Evolutionary conservation across 129 eudicot genomes (phyloP).

Genomic region (Tagetes patula): DNA sequence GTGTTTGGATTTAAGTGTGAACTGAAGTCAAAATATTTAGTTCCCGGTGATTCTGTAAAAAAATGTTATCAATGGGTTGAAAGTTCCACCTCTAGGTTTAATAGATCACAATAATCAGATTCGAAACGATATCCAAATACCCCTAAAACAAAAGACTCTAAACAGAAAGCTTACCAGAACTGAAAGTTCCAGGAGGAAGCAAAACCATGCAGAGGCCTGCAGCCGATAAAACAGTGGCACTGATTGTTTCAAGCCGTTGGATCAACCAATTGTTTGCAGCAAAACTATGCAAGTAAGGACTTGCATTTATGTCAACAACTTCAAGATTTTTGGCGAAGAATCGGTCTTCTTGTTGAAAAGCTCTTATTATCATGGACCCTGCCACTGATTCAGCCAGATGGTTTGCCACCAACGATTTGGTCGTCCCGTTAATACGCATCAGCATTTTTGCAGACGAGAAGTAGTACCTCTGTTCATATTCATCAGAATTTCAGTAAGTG

Average conservation of each 20-base stretch:
- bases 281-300: slow-evolving; percentile 77
- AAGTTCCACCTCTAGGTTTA: background rate
- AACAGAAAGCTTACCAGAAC: slow-evolving; percentile 53
- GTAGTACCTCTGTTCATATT: slow-evolving; percentile 67
- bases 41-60: background rate
- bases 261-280: slow-evolving; percentile 94
- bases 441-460: slow-evolving; percentile 75
- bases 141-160: slow-evolving; percentile 15
- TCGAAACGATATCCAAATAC: slow-evolving; percentile 4
- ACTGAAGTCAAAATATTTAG: background rate
- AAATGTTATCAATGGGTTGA: background rate
- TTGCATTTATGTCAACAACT: slow-evolving; percentile 77
- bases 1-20: background rate
- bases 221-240: slow-evolving; percentile 67
- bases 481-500: background rate
- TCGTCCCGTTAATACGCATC: slow-evolving; percentile 87
- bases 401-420: slow-evolving; percentile 80
- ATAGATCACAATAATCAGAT: background rate
- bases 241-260: slow-evolving; percentile 69
- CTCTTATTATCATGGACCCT: slow-evolving; percentile 82
- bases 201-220: slow-evolving; percentile 83
- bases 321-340: slow-evolving; percentile 65
- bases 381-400: slow-evolving; percentile 92
- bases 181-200: slow-evolving; percentile 87
- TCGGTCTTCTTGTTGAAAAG: slow-evolving; percentile 78